Conservation (phyloP, 1,284 basidiomycete genomes). For the Fistulina hepatica region DNA sequence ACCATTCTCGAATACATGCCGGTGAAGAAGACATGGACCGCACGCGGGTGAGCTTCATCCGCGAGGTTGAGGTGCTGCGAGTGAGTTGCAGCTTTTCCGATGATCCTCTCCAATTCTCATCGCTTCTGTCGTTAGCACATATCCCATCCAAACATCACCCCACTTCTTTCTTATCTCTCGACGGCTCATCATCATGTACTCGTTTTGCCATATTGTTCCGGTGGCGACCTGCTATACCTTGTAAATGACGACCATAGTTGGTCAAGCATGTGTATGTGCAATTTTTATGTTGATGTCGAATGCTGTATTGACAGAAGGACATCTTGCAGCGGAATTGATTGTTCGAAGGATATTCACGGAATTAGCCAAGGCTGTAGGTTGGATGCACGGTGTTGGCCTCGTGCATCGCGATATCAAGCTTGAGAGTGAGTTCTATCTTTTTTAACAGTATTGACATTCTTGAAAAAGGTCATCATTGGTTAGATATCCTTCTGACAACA, state of each 20-base stretch:
- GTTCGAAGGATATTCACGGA: constrained; percentile 73
- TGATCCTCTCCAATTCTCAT: constrained; percentile 5
- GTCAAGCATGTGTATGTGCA: constrained; percentile 23
- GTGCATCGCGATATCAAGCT: constrained; percentile 93
- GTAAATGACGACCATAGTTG: constrained; percentile 51
- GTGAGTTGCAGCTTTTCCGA: constrained; percentile 29
- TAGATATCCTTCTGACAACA: constrained; percentile 48
- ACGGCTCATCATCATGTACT: constrained; percentile 71
- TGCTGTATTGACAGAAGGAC: constrained; percentile 31
- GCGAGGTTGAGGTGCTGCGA: constrained; percentile 81
- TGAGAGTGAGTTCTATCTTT: constrained; percentile 57
- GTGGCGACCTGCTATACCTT: constrained; percentile 80
- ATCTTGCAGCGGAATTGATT: constrained; percentile 37
- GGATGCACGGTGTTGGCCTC: constrained; percentile 82
- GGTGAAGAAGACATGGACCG: constrained; percentile 38
- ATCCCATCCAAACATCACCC: constrained; percentile 75
- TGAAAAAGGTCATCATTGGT: neutral
- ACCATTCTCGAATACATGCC: constrained; percentile 9
- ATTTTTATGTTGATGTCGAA: constrained; percentile 4
- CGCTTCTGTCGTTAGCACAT: constrained; percentile 46
- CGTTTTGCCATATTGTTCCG: constrained; percentile 67
- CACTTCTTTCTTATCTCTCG: constrained; percentile 65
- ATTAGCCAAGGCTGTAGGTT: constrained; percentile 71
- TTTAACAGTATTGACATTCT: constrained; percentile 2
- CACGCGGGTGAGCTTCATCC: constrained; percentile 73